Conservation (phyloP, 1,139 yeast genomes). For the Geotrichum europaeum region DNA sequence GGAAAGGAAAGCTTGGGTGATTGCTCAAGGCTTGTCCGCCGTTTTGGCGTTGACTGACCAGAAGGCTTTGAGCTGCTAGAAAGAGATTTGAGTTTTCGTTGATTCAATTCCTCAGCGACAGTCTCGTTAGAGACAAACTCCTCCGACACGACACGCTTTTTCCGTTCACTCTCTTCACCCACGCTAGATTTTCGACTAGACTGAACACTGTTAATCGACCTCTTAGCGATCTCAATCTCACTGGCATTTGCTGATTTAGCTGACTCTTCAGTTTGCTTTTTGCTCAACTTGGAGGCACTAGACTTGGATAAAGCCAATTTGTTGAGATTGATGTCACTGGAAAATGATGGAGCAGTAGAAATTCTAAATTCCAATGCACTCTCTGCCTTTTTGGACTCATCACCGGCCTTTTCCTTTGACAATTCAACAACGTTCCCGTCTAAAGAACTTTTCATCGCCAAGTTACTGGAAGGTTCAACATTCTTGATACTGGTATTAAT, state of each 20-base stretch:
- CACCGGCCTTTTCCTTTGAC: neutral
- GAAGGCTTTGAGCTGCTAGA: neutral
- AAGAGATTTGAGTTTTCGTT: neutral
- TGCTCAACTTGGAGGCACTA: neutral
- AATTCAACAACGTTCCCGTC: neutral
- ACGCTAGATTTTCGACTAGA: constrained; percentile 3
- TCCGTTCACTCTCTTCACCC: neutral
- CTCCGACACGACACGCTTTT: neutral
- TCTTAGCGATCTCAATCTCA: neutral
- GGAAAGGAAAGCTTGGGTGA: neutral
- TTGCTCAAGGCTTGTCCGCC: neutral
- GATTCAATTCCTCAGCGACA: neutral
- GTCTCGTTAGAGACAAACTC: neutral
- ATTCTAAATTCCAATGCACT: neutral
- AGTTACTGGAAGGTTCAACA: neutral
- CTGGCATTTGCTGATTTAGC: neutral
- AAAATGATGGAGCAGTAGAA: constrained; percentile 6
- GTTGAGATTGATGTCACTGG: neutral
- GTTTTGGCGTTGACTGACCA: neutral
- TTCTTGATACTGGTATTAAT: neutral
- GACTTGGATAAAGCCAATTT: neutral
- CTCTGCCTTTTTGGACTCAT: neutral
- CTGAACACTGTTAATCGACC: neutral
- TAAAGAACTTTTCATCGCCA: neutral
- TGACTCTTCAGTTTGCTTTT: neutral